These are phyloP conservation scores for Calonectria honghensis DNA, from an alignment of 2,329 filamentous ascomycete genomes.

Conservation along the genomic window DNA sequence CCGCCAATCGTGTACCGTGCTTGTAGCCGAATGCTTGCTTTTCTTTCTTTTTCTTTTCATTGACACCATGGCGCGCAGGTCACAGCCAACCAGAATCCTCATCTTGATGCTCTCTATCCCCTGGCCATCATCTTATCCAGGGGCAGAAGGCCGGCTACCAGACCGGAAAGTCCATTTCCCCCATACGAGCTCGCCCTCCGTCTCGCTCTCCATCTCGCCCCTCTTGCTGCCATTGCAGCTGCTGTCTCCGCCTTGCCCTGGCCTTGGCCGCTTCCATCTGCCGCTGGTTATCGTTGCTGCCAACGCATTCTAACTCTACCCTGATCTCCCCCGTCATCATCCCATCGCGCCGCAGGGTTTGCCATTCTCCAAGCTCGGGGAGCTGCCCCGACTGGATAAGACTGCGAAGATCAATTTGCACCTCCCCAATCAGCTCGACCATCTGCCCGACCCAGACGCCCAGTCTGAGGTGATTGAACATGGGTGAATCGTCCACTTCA, in stretches of 20 bases:
- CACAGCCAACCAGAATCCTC: conserved; percentile 27
- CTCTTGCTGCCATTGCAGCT: conserved; percentile 43
- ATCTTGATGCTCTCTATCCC: conserved; percentile 27
- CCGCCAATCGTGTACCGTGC: conserved; percentile 25
- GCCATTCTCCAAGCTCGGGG: conserved; percentile 50
- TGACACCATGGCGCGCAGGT: conserved; percentile 24
- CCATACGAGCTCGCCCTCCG: conserved; percentile 48
- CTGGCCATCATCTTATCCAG: background rate
- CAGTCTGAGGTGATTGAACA: conserved; percentile 53
- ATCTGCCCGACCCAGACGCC: conserved; percentile 54
- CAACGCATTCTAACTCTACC: conserved; percentile 48
- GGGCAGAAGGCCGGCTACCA: conserved; percentile 44
- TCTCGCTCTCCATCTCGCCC: conserved; percentile 47
- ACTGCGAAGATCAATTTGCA: conserved; percentile 52
- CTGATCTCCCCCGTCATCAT: conserved; percentile 46
- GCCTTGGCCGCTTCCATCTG: conserved; percentile 46
- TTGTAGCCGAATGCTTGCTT: conserved; percentile 21
- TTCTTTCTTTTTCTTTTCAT: conserved; percentile 10
- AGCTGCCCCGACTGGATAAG: conserved; percentile 46
- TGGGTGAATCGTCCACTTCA: conserved; percentile 52
- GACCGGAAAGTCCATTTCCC: conserved; percentile 54
- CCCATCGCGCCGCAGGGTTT: conserved; percentile 47
- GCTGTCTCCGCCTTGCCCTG: conserved; percentile 44
- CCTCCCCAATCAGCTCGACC: conserved; percentile 53
- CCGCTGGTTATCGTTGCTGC: conserved; percentile 47